phyloP scores from a whole-genome alignment of 495 filamentous ascomycete species.

The Darksidea phi region DNA sequence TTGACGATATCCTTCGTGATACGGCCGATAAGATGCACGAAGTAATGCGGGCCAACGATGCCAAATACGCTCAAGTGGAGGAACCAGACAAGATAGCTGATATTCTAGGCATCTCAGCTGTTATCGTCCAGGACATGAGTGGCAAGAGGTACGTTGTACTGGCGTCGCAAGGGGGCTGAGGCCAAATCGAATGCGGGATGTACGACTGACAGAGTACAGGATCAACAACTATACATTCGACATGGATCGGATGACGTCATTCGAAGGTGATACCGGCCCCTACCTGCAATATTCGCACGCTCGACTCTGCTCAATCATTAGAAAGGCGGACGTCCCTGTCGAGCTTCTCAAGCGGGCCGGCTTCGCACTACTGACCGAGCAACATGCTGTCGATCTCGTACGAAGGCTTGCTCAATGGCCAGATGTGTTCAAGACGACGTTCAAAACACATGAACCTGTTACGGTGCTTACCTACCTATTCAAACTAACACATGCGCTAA shows the following conservation, averaged over 20 bases:
- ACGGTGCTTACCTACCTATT: conserved; percentile 52
- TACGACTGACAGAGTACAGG: conserved; percentile 38
- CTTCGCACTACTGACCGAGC: conserved; percentile 58
- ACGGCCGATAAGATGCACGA: conserved; percentile 70
- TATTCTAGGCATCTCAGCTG: conserved; percentile 62
- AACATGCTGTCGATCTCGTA: conserved; percentile 58
- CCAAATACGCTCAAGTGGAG: conserved; percentile 64
- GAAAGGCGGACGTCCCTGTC: conserved; percentile 43
- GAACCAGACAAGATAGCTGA: conserved; percentile 56
- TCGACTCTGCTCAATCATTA: conserved; percentile 59
- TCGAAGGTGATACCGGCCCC: conserved; percentile 70
- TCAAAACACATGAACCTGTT: conserved; percentile 63
- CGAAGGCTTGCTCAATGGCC: conserved; percentile 62
- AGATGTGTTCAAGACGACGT: conserved; percentile 60
- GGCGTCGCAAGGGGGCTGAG: conserved; percentile 51
- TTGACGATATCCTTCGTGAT: conserved; percentile 65
- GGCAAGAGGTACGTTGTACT: too few species aligned
- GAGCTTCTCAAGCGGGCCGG: conserved; percentile 55
- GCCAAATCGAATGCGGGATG: too few species aligned
- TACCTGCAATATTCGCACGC: conserved; percentile 70
- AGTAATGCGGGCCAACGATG: conserved; percentile 64
- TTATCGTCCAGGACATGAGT: conserved; percentile 53
- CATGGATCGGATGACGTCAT: conserved; percentile 65
- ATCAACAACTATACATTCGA: conserved; percentile 69
- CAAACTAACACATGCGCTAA: conserved; percentile 45